Evolutionary conservation across 2,329 filamentous ascomycete genomes (phyloP), one percentile per base, ranked within the genome.

Genomic region (Verticillium albo-atrum): DNA sequence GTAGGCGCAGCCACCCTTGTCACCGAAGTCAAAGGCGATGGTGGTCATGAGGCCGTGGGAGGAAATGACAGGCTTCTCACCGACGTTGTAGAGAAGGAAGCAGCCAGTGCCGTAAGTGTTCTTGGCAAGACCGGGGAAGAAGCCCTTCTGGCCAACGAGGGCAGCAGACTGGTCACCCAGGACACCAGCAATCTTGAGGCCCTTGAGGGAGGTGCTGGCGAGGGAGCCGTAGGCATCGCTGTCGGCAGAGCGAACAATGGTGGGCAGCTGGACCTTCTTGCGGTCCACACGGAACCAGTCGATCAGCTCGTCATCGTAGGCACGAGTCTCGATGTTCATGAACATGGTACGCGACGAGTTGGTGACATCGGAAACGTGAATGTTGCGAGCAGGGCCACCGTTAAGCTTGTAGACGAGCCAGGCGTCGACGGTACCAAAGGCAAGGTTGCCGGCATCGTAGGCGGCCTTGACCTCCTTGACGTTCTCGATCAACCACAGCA

Each of bases 321-420:
- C 74, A 52, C 92, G 79, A 1, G 84, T 90, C 68, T 90, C 81
- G 32, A 94, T 80, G 72, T 93, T 91, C 86, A 93, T 91, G 74
- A 95, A 92, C 90, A 93, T 92, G 51, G 91, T 94, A 65, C 90
- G 80, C 3, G 89, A 91, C n/a, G 91, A 90, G 71, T 95, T 95
- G 60, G 89, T 89, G 6, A 88, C 84, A 68, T 95, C 91, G 1
- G 90, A 92, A 60, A 94, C 89, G 70, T 89, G 85, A 57, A 90
- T 72, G 59, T 88, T 83, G 58, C 81, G 84, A 60, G 83, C 82
- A 42, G 78, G 80, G 20, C 88, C 88, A 60, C 90, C 90, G 67
- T 93, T 90, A 55, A 94, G 81, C 72, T 91, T 90, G 76, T 89
- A 94, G 30, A 91, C 79, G 62, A 95, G 76, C 91, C 91, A 95